These are phyloP conservation scores for Nigrospora osmanthi DNA, from an alignment of 2,329 filamentous ascomycete species.

Conservation along the genomic window DNA sequence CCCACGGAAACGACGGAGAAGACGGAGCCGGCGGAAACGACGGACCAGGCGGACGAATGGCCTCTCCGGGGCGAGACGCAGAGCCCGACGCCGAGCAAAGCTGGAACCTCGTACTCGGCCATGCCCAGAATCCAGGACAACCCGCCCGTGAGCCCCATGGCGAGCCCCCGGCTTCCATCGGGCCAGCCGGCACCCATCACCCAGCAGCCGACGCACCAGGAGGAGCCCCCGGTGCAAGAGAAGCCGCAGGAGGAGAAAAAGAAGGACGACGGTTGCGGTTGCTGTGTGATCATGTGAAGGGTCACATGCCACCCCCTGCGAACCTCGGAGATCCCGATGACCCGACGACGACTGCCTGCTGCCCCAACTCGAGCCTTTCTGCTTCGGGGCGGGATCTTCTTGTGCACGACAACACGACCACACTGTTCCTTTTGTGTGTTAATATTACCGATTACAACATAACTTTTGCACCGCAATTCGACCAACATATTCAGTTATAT, in stretches of 20 bases:
- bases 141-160: conserved; percentile 28
- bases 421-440: too few relatives aligned
- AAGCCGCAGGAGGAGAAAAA: conserved; percentile 37
- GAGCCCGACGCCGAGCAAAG: conserved; percentile 38
- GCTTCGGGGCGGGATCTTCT: too few relatives aligned
- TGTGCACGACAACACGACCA: too few relatives aligned
- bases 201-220: conserved; percentile 43
- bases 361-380: too few relatives aligned
- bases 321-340: too few relatives aligned
- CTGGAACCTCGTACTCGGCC: conserved; percentile 49
- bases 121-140: conserved; percentile 52
- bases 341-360: too few relatives aligned
- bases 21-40: conserved; percentile 9
- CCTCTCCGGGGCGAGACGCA: conserved; percentile 45
- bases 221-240: conserved; percentile 29
- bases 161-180: conserved; percentile 39
- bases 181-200: conserved; percentile 30
- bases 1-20: conserved; percentile 12
- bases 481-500: too few relatives aligned
- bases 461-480: too few relatives aligned
- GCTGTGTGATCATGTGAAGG: conserved; percentile 64
- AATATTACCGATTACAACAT: too few relatives aligned
- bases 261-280: conserved; percentile 55
- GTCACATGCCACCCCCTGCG: neutral
- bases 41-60: conserved; percentile 40